These are phyloP conservation scores for Pythium guiyangense DNA, from an alignment of 352 stramenopile genomes.

Conservation along the genomic window DNA sequence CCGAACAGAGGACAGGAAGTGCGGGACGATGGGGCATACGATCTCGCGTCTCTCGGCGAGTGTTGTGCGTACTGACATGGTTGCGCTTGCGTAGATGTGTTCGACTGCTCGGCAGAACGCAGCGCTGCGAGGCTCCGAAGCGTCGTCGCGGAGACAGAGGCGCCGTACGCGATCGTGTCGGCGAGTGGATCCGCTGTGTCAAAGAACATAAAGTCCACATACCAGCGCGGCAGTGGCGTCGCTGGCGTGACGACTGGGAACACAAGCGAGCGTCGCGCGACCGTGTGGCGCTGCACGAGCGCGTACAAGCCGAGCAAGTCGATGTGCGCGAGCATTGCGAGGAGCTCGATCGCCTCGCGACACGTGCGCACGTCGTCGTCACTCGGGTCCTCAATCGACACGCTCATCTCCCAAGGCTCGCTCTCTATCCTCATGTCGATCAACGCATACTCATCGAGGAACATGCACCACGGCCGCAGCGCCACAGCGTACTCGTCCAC, in stretches of 20 bases:
- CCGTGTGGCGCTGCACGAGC: not conserved
- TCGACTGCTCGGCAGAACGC: too few species aligned
- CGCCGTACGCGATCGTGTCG: too few species aligned
- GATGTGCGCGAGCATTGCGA: not conserved
- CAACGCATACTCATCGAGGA: not conserved
- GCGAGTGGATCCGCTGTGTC: too few species aligned
- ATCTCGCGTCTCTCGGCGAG: too few species aligned
- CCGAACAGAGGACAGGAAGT: too few species aligned
- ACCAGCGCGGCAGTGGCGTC: not conserved
- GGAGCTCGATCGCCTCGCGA: constrained; percentile 2
- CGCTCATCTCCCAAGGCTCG: not conserved
- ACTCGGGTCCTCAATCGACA: not conserved
- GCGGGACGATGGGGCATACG: too few species aligned
- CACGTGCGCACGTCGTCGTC: not conserved
- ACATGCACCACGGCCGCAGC: not conserved
- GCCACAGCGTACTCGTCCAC: too few species aligned
- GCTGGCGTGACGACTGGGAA: not conserved
- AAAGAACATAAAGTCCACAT: not conserved
- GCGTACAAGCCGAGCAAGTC: not conserved
- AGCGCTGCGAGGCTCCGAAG: too few species aligned
- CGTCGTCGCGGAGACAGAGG: too few species aligned
- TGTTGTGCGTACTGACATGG: too few species aligned
- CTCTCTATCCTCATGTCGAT: not conserved
- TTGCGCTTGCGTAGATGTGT: too few species aligned
- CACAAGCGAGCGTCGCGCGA: too few species aligned